Percentiles rank a stretch among this genome's conserved stretches.
phyloP scores from a whole-genome alignment of 2,329 filamentous ascomycete species.

The Penicillium carneum region DNA sequence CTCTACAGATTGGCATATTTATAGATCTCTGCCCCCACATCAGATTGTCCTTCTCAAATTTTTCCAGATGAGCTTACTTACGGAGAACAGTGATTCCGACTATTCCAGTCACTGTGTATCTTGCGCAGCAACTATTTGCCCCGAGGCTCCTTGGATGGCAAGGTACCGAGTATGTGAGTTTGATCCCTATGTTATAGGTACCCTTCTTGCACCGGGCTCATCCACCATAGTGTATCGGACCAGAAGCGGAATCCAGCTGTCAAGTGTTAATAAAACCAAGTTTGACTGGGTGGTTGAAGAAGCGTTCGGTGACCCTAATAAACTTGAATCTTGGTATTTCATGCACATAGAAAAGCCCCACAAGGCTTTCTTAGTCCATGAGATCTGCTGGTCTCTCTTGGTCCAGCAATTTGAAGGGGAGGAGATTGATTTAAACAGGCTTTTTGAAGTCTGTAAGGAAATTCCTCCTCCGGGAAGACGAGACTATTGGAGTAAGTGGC shows the following conservation, averaged over 20 bases:
- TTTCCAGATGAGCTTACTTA: neutral
- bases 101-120: neutral
- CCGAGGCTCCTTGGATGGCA: neutral
- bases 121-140: neutral
- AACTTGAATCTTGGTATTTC: slow-evolving; percentile 2
- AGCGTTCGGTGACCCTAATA: neutral
- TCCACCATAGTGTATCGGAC: neutral
- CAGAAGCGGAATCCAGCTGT: neutral
- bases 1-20: neutral
- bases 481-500: neutral
- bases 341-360: neutral
- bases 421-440: slow-evolving; percentile 13
- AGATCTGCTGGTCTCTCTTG: slow-evolving; percentile 14
- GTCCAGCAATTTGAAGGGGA: slow-evolving; percentile 10
- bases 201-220: neutral
- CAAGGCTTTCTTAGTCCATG: slow-evolving; percentile 14
- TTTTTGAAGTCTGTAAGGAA: slow-evolving; percentile 17
- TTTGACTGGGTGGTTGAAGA: neutral
- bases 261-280: neutral
- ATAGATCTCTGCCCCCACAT: neutral
- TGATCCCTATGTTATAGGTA: neutral
- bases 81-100: neutral
- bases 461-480: slow-evolving; percentile 2
- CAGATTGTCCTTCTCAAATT: neutral
- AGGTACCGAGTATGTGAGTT: neutral